phyloP scores from a whole-genome alignment of 148 eudicot genomes.

The Agrostemma githago region DNA sequence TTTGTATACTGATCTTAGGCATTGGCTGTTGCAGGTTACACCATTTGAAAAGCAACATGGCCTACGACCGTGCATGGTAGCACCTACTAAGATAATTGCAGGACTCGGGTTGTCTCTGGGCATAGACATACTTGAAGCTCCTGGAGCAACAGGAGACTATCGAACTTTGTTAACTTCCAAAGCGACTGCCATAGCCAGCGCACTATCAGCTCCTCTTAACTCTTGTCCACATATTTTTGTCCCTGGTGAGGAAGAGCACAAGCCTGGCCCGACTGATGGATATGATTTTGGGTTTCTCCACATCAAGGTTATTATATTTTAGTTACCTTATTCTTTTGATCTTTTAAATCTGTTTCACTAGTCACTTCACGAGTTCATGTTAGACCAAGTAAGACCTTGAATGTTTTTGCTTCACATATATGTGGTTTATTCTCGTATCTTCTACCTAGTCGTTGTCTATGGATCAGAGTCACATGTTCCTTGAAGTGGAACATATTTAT shows the following conservation, averaged over 20 bases:
- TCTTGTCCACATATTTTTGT: conserved; percentile 72
- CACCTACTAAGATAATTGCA: conserved; percentile 95
- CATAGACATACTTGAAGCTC: conserved; percentile 94
- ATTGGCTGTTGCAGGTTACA: conserved; percentile 49
- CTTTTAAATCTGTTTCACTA: neutral
- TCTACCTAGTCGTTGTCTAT: neutral
- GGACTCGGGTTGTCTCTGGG: conserved; percentile 95
- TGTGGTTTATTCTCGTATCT: neutral
- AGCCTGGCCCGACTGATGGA: conserved; percentile 72
- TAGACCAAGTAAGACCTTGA: neutral
- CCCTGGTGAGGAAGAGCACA: conserved; percentile 86
- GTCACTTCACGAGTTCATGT: conserved; percentile 8
- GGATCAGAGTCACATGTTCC: neutral
- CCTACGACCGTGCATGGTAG: conserved; percentile 93
- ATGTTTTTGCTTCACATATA: neutral
- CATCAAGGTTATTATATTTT: conserved; percentile 54
- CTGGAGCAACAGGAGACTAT: conserved; percentile 94
- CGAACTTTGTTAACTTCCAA: conserved; percentile 82
- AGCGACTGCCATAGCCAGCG: conserved; percentile 80
- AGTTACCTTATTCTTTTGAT: neutral
- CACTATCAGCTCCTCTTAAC: conserved; percentile 73
- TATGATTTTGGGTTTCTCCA: conserved; percentile 97
- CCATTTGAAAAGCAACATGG: conserved; percentile 74
- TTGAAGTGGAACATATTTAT: neutral
- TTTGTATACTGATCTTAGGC: neutral